Percentiles rank a stretch among this genome's conserved stretches.
Evolutionary conservation across 176 grass and related monocot genomes (phyloP).

Genomic region (Oryza rufipogon): DNA sequence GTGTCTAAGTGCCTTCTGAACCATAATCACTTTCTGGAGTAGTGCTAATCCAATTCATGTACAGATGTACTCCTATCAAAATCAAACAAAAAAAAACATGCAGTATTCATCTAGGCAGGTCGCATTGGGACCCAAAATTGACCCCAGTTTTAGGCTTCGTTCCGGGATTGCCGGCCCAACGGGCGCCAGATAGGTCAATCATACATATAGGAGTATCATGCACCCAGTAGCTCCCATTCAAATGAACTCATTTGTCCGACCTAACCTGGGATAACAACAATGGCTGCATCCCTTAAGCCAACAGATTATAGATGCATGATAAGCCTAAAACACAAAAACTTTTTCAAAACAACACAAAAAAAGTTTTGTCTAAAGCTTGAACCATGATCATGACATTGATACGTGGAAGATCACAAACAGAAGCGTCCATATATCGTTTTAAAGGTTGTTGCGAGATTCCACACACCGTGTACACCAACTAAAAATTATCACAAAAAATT

Average conservation of each 20-base stretch:
- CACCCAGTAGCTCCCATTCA: neutral
- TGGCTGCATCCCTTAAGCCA: neutral
- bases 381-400: constrained; percentile 21
- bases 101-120: neutral
- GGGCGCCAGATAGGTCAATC: constrained; percentile 13
- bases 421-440: neutral
- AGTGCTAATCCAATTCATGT: neutral
- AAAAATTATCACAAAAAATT: no score
- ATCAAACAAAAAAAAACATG: no score
- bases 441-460: constrained; percentile 14
- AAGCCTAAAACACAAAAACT: neutral
- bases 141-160: constrained; percentile 30
- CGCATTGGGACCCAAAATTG: constrained; percentile 11
- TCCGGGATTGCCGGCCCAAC: constrained; percentile 19
- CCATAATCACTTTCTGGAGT: neutral
- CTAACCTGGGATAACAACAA: neutral
- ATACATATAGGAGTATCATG: neutral
- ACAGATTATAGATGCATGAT: neutral
- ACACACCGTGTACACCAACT: no score
- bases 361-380: neutral
- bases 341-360: neutral
- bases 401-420: constrained; percentile 16
- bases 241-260: neutral
- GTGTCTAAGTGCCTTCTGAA: neutral
- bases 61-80: neutral